These are phyloP conservation scores for Myxozyma vanderwaltii DNA, from an alignment of 805 yeast species.

Conservation along the genomic window DNA sequence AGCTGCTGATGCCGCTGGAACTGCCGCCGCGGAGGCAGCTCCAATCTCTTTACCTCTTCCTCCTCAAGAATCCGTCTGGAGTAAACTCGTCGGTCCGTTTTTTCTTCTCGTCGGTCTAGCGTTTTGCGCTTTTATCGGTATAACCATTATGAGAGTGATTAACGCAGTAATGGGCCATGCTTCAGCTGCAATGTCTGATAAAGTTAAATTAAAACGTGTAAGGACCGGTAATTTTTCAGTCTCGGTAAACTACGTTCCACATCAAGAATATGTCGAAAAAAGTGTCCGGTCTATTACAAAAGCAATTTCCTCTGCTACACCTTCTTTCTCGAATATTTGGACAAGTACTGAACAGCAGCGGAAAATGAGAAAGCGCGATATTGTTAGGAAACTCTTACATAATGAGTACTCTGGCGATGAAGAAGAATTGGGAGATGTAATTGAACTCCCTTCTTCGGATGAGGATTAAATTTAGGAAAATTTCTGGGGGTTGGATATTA, in stretches of 20 bases:
- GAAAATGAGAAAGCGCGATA: slow-evolving; percentile 3
- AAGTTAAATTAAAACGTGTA: neutral
- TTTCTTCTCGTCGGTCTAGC: neutral
- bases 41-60: slow-evolving; percentile 4
- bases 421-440: neutral
- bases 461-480: neutral
- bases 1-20: slow-evolving; percentile 6
- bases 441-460: neutral
- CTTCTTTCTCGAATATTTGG: neutral
- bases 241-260: slow-evolving; percentile 10
- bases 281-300: neutral
- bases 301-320: neutral
- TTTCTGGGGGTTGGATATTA: no score
- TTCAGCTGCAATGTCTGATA: neutral
- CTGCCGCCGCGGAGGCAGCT: slow-evolving; percentile 1
- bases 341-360: neutral
- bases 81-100: neutral
- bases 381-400: neutral
- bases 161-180: slow-evolving; percentile 5
- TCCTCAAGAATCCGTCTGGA: neutral
- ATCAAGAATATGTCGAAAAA: slow-evolving; percentile 12
- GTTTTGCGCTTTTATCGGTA: neutral
- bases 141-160: neutral
- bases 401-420: neutral
- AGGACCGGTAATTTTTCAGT: neutral